phyloP scores from a whole-genome alignment of 2,329 filamentous ascomycete species.

The Thelonectria rubi region DNA sequence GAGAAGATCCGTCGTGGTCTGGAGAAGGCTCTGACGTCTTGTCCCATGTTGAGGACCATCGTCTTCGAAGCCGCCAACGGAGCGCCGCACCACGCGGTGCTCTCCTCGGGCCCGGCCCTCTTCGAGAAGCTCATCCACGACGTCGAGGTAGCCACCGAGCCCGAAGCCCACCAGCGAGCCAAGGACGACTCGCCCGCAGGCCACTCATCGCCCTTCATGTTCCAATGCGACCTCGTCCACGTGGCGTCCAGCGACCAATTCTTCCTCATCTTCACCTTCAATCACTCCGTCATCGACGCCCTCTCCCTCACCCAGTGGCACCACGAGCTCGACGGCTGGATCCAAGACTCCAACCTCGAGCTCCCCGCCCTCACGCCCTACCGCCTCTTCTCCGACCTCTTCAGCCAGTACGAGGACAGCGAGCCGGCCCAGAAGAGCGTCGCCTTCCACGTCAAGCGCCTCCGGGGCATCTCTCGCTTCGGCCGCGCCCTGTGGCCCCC shows the following conservation, averaged over 20 bases:
- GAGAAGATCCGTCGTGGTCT: constrained; percentile 42
- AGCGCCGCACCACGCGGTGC: constrained; percentile 43
- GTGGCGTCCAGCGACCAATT: constrained; percentile 25
- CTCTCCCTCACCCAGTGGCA: constrained; percentile 46
- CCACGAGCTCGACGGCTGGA: constrained; percentile 45
- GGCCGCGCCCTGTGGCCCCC: constrained; percentile 45
- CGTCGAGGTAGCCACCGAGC: constrained; percentile 32
- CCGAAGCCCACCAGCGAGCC: constrained; percentile 33
- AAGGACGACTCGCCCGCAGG: constrained; percentile 30
- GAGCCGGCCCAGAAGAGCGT: constrained; percentile 42
- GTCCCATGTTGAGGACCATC: constrained; percentile 45
- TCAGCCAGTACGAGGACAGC: constrained; percentile 43
- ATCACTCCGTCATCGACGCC: constrained; percentile 49
- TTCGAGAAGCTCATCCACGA: constrained; percentile 41
- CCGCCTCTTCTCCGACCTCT: constrained; percentile 46
- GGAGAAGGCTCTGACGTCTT: constrained; percentile 39
- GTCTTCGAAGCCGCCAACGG: constrained; percentile 33
- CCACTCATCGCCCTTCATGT: constrained; percentile 44
- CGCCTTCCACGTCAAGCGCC: constrained; percentile 42
- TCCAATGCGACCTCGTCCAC: constrained; percentile 41
- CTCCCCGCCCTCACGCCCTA: constrained; percentile 42
- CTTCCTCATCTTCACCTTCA: constrained; percentile 45
- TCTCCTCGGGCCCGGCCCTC: constrained; percentile 34
- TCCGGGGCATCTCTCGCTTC: constrained; percentile 49
- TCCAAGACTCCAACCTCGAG: constrained; percentile 32